These are phyloP conservation scores for Pythium plurisporium DNA, from an alignment of 352 stramenopile genomes.

Conservation along the genomic window DNA sequence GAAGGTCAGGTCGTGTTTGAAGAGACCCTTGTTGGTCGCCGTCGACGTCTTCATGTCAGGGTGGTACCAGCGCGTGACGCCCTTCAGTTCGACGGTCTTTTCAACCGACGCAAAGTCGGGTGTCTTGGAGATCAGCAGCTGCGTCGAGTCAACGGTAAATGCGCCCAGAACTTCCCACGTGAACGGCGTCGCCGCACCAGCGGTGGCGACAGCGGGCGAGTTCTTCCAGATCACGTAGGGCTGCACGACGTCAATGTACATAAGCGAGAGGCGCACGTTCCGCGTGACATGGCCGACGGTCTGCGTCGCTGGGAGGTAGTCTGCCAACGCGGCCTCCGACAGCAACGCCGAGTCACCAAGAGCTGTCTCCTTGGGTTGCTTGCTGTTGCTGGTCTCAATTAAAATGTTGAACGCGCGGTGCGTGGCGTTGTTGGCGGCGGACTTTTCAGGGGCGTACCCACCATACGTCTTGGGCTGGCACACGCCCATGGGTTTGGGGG, in stretches of 20 bases:
- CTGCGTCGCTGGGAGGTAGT: conserved; percentile 27
- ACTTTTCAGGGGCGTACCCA: conserved; percentile 89
- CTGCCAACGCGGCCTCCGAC: conserved; percentile 66
- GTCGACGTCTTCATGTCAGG: background rate
- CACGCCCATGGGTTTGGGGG: conserved; percentile 43
- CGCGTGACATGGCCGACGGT: conserved; percentile 90
- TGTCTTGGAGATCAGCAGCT: conserved; percentile 33
- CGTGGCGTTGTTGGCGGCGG: conserved; percentile 90
- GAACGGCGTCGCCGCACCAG: background rate
- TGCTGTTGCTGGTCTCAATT: conserved; percentile 93
- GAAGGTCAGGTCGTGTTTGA: conserved; percentile 66
- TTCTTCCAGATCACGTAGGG: no score
- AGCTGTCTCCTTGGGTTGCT: conserved; percentile 60
- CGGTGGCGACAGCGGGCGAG: no score
- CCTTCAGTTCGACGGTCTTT: conserved; percentile 30
- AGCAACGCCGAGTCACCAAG: conserved; percentile 90
- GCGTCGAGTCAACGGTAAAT: no score
- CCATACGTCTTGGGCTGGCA: conserved; percentile 88
- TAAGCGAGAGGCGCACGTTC: conserved; percentile 93
- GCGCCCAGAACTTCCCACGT: no score
- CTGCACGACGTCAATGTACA: conserved; percentile 94
- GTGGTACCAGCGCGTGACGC: conserved; percentile 17
- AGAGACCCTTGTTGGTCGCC: background rate
- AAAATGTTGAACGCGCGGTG: conserved; percentile 96
- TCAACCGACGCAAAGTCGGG: conserved; percentile 22